Conservation (phyloP, 2,329 filamentous ascomycete genomes). For the Leptographium lundbergii region DNA sequence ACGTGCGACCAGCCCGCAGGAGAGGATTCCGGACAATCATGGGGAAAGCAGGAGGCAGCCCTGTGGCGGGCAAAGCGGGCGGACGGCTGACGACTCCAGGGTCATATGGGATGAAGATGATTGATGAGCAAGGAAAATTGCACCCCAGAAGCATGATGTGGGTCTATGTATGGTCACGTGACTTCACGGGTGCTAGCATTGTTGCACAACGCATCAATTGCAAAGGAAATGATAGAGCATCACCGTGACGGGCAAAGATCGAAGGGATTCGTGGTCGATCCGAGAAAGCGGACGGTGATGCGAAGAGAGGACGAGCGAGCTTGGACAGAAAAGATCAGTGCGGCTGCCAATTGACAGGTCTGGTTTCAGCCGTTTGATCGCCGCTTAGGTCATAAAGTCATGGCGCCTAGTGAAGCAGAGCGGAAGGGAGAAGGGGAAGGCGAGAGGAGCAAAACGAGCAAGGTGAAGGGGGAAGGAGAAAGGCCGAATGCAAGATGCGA, state of each 20-base stretch:
- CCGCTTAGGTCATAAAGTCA: neutral
- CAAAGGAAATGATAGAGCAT: no score
- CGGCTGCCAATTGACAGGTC: neutral
- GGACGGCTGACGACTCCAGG: neutral
- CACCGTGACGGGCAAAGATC: neutral
- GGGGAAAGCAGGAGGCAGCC: neutral
- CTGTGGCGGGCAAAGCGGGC: neutral
- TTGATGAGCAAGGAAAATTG: no score
- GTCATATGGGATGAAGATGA: neutral
- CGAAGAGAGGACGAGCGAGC: neutral
- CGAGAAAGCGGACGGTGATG: neutral
- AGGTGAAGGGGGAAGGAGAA: neutral
- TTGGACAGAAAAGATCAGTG: neutral
- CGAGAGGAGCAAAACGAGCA: neutral
- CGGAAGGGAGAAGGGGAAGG: neutral
- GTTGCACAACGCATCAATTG: no score
- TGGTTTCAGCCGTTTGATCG: conserved; percentile 3
- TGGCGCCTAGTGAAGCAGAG: neutral
- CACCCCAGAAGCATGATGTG: neutral
- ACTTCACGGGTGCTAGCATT: no score
- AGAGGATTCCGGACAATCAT: neutral
- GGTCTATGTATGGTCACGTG: neutral
- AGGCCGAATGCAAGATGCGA: neutral
- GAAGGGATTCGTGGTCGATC: neutral
- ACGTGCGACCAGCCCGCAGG: neutral